Evolutionary conservation across 352 stramenopile species (phyloP), one percentile per base, ranked within the genome.

Genomic region (Globisporangium paroecandrum): DNA sequence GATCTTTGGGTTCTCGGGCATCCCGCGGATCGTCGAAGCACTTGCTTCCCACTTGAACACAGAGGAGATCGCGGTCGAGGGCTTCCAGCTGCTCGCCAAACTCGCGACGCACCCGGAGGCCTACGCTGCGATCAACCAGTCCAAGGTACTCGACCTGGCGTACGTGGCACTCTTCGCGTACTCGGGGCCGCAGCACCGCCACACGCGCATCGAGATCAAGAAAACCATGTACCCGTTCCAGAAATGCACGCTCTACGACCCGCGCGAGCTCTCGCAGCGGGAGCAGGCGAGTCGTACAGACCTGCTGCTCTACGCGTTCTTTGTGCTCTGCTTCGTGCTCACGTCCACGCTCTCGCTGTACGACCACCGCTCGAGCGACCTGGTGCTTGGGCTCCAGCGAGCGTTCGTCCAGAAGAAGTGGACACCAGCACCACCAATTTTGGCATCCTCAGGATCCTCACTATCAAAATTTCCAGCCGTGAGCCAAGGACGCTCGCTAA

Each of bases 81-180:
- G 85, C 1, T 90, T 93, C 47, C 85, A 89, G 53, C 67, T 93
- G 12, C 78, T 93, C 4, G 67, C 81, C 38, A 75, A 79, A 4
- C 64, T 93, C 1, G 85, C 83, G 0, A 58, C 62, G 9, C 62
- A 89, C 3, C 76, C 70, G 1, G 75, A 90, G 18, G 76, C 79
- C 0, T 88, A 79, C 53, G 68, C 69, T 13, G 71, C 77, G 32
- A 75, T 91, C 38, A 91, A 93, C 60, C 69, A 81, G 13, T 79
- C 73, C 61, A 88, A 89, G 34, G 83, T 90, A 49, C 66, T 91
- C 59, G 85, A 93, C 67, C 74, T 93, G 3, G 83, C 82, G 61
- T 89, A 90, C 32, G 75, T 89, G 25, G 85, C 83, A 3, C 71
- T 89, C 18, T 93, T 90, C 24, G 82, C 82, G 20, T 93, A 89